Evolutionary conservation across 129 eudicot species (phyloP).

Genomic region (Arctium minus): DNA sequence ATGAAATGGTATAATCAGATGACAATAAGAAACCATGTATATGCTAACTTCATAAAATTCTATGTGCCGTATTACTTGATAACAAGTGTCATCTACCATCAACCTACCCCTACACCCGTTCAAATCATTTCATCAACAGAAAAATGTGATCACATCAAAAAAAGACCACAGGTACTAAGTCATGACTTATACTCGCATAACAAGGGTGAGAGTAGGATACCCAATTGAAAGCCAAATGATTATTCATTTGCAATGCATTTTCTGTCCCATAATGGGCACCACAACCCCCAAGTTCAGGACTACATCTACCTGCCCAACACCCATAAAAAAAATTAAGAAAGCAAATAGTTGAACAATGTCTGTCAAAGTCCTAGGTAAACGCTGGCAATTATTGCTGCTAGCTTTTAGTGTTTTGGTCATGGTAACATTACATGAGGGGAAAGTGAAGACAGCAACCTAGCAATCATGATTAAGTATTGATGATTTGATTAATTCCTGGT

Average conservation of each 20-base stretch:
- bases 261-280: background rate
- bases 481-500: background rate
- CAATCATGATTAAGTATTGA: background rate
- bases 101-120: background rate
- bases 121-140: background rate
- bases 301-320: background rate
- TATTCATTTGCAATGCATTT: background rate
- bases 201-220: background rate
- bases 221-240: background rate
- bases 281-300: background rate
- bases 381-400: background rate
- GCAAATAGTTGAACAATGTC: background rate
- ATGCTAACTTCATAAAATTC: background rate
- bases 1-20: background rate
- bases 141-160: background rate
- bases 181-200: no score
- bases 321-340: background rate
- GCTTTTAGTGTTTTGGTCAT: background rate
- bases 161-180: background rate
- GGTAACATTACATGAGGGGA: background rate
- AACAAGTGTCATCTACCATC: background rate
- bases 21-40: background rate
- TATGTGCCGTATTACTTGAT: background rate
- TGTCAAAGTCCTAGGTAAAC: background rate
- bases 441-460: background rate